phyloP scores from a whole-genome alignment of 345 rosid genomes.

The Populus simonii region DNA sequence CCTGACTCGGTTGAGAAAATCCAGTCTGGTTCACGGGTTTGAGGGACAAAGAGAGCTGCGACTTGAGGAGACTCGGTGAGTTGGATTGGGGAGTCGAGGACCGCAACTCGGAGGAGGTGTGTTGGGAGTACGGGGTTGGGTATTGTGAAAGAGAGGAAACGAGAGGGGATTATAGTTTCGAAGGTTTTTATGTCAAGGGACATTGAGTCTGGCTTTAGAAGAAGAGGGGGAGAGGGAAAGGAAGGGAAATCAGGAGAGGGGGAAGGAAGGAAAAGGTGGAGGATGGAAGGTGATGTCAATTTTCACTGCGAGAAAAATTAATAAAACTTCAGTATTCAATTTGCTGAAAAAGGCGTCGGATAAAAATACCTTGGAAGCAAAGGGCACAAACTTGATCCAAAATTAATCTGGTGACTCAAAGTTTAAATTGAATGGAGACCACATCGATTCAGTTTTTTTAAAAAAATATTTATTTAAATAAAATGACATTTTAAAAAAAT shows the following conservation, averaged over 20 bases:
- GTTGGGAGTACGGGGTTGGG: slow-evolving; percentile 29
- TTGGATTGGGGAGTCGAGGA: slow-evolving; percentile 68
- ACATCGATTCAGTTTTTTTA: too few species aligned
- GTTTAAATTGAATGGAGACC: too few species aligned
- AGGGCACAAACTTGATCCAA: too few species aligned
- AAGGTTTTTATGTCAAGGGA: slow-evolving; percentile 51
- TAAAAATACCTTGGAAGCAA: background rate
- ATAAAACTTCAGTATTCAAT: background rate
- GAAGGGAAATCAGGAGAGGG: background rate
- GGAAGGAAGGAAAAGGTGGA: background rate
- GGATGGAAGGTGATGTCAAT: too few species aligned
- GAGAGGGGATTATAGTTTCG: slow-evolving; percentile 53
- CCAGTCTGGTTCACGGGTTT: slow-evolving; percentile 72
- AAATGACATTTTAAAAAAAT: too few species aligned
- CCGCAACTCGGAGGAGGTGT: slow-evolving; percentile 61
- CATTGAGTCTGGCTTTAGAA: slow-evolving; percentile 27
- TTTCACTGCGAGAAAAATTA: too few species aligned
- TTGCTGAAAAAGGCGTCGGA: background rate
- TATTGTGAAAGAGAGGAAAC: slow-evolving; percentile 69
- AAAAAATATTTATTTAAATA: too few species aligned
- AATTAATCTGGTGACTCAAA: too few species aligned
- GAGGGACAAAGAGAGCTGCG: slow-evolving; percentile 73
- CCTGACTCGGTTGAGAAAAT: slow-evolving; percentile 84
- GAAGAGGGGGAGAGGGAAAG: background rate
- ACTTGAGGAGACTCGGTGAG: slow-evolving; percentile 30